A percentile compares a stretch with the other conserved stretches of the same genome.
Conservation (phyloP, 2,329 filamentous ascomycete genomes). For the Bipolaris gigantea region DNA sequence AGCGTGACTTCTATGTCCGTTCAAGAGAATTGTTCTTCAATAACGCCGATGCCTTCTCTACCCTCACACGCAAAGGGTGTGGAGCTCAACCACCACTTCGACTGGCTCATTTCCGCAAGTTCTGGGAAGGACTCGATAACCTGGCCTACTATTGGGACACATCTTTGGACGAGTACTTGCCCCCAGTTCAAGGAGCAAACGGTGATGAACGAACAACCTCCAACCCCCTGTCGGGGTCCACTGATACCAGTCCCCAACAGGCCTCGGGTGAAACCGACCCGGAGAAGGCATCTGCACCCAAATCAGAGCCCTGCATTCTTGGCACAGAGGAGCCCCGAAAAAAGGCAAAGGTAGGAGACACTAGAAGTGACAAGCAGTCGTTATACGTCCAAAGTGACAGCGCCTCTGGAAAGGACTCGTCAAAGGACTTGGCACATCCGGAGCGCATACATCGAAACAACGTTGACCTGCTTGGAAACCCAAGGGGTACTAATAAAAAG, state of each 20-base stretch:
- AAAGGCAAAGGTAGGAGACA: slow-evolving; percentile 43
- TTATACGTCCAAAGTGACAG: slow-evolving; percentile 14
- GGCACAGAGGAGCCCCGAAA: slow-evolving; percentile 40
- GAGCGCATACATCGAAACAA: slow-evolving; percentile 29
- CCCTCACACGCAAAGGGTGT: slow-evolving; percentile 54
- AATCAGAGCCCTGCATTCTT: slow-evolving; percentile 12
- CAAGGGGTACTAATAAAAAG: slow-evolving; percentile 27
- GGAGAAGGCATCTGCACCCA: slow-evolving; percentile 13
- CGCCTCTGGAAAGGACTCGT: slow-evolving; percentile 10
- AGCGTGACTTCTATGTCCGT: slow-evolving; percentile 53
- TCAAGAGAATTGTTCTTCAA: slow-evolving; percentile 56
- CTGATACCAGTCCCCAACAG: slow-evolving; percentile 7
- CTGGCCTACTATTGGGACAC: slow-evolving; percentile 66
- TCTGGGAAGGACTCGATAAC: slow-evolving; percentile 61
- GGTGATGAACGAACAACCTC: slow-evolving; percentile 3
- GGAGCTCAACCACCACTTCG: slow-evolving; percentile 53
- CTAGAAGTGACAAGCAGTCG: slow-evolving; percentile 18
- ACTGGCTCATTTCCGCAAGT: slow-evolving; percentile 60
- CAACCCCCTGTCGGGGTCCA: neutral
- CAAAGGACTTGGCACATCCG: slow-evolving; percentile 17
- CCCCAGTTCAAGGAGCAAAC: slow-evolving; percentile 24
- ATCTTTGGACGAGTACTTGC: slow-evolving; percentile 59
- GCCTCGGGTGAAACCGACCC: slow-evolving; percentile 15
- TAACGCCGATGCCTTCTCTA: slow-evolving; percentile 62
- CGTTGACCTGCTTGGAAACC: slow-evolving; percentile 32